Base-by-base conservation (phyloP, 1,284 basidiomycete species). In the Chondrostereum purpureum region DNA sequence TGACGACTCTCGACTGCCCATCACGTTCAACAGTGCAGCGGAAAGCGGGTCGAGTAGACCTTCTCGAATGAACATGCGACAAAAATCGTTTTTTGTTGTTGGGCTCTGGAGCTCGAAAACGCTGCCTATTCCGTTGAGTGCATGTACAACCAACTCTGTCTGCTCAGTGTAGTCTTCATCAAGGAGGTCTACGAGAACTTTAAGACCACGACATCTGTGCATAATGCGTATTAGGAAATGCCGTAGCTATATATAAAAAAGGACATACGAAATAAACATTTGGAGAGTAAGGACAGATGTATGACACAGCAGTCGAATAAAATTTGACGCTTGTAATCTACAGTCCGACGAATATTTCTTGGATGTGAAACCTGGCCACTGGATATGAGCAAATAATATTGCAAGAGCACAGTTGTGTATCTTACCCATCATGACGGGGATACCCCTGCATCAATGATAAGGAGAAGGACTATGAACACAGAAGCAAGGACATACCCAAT, bases 21-120 rank as follows among this genome's bases (percentile, higher is more conserved):
- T 88, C 45, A 97, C 88, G 54, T 90, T 88, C 44, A 95, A 70
- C 33, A 99, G 65, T 0, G 94, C 93, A 0, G 87, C 84, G 0
- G 93, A 92, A 1, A 99, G 68, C 0, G 95, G 95, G 54, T 97
- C 94, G 27, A 97, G 72, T 4, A 98, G 72, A 13, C 94, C 94
- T 64, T 97, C 95, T 18, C 92, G 80, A 22, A 96, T 92, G 66
- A 98, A 94, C 89, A 98, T 96, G 13, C 95, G 81, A 60, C 94
- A 98, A 61, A 98, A 97, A 65, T 98, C 95, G 60, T 95, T 97
- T 58, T 96, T 91, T 5, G 93, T 94, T 5, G 93, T 96, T 1
- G 94, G 91, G 42, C 89, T 92, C 64, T 94, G 83, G 8, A 98
- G 76, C 54, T 98, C 94, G 57, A 99, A 95, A 2, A 98, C 95